A percentile compares a stretch with the other conserved stretches of the same genome.
Conservation (phyloP, 192 early-diverging fungal species). For the Coemansia sp. region DNA sequence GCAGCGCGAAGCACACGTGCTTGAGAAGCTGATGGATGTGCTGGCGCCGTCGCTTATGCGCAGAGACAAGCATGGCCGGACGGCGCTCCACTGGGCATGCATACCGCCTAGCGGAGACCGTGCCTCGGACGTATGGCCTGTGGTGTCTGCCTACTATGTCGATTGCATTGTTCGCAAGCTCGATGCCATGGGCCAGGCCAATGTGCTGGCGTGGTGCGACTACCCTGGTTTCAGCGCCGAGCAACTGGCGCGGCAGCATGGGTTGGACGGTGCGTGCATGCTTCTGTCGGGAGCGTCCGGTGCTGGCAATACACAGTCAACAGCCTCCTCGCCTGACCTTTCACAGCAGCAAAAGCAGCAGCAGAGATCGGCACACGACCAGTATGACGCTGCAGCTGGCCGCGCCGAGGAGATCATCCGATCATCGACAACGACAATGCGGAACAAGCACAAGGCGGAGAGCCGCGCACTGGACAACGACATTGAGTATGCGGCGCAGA, state of each 20-base stretch:
- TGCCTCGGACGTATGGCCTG: constrained; percentile 5
- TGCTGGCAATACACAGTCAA: neutral
- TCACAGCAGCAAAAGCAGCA: no score
- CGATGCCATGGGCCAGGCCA: constrained; percentile 3
- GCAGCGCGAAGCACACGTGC: constrained; percentile 13
- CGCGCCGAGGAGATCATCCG: constrained; percentile 17
- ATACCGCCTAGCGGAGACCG: constrained; percentile 7
- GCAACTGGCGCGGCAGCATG: constrained; percentile 13
- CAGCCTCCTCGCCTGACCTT: neutral
- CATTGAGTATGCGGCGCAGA: constrained; percentile 37
- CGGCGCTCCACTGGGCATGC: constrained; percentile 42
- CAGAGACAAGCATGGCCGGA: constrained; percentile 41
- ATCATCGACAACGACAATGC: constrained; percentile 22
- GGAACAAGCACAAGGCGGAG: constrained; percentile 22
- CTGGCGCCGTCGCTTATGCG: constrained; percentile 19
- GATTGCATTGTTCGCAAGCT: constrained; percentile 12
- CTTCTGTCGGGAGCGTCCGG: neutral
- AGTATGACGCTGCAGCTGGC: constrained; percentile 18
- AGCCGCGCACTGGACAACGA: constrained; percentile 28
- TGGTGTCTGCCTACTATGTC: constrained; percentile 25
- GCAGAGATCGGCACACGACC: constrained; percentile 2
- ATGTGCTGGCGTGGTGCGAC: constrained; percentile 34
- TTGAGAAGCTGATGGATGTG: constrained; percentile 37
- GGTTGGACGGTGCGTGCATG: neutral
- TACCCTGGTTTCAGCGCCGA: constrained; percentile 26